These are phyloP conservation scores for Fraxinus ornus DNA, from an alignment of 305 asterid species.

Conservation along the genomic window DNA sequence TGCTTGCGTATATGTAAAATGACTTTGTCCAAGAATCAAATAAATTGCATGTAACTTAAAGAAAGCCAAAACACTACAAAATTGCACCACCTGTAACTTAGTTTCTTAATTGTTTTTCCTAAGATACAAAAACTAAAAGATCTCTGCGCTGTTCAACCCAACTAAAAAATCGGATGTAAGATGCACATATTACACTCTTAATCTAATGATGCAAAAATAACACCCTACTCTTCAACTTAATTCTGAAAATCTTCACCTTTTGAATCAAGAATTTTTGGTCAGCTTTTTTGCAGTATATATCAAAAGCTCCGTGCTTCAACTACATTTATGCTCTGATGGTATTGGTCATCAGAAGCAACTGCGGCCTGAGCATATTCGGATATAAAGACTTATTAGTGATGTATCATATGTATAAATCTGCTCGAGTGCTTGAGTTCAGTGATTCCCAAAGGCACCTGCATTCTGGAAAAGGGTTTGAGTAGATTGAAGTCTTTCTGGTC, in stretches of 20 bases:
- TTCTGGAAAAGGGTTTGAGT: conserved; percentile 72
- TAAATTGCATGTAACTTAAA: neutral
- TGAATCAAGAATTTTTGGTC: neutral
- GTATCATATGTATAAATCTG: conserved; percentile 35
- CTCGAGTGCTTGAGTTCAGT: conserved; percentile 36
- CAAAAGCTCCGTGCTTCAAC: neutral
- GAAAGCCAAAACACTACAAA: neutral
- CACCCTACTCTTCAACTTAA: conserved; percentile 8
- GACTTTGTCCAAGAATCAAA: neutral
- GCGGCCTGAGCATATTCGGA: neutral
- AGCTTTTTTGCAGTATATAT: neutral
- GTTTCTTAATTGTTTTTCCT: neutral
- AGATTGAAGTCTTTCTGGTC: conserved; percentile 68
- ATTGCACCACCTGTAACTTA: neutral
- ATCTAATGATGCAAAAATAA: neutral
- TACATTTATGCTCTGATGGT: neutral
- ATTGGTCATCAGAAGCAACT: neutral
- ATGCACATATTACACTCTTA: neutral
- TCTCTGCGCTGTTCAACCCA: neutral
- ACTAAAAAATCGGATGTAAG: neutral
- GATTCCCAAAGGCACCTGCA: conserved; percentile 79
- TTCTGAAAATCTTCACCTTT: conserved; percentile 15
- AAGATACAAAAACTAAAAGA: neutral
- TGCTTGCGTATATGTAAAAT: neutral
- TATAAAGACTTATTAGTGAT: neutral